These are phyloP conservation scores for Euphorbia schlechtendalii DNA, from an alignment of 441 rosid species.

Conservation along the genomic window DNA sequence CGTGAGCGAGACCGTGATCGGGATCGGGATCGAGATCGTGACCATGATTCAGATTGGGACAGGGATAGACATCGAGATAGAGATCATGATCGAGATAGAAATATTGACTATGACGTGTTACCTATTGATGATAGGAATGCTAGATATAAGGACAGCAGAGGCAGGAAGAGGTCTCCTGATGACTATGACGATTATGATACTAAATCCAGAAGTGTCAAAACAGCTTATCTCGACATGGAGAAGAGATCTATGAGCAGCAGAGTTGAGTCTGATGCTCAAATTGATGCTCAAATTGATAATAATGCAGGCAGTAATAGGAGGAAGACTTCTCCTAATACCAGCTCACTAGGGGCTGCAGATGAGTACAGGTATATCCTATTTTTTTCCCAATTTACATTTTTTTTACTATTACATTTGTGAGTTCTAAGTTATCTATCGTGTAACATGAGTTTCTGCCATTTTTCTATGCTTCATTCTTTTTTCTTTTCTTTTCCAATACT, in stretches of 20 bases:
- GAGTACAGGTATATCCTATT: constrained; percentile 54
- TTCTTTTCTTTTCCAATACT: no score
- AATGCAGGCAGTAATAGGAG: constrained; percentile 30
- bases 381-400: neutral
- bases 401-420: neutral
- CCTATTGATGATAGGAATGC: constrained; percentile 47
- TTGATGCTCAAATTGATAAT: constrained; percentile 34
- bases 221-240: constrained; percentile 38
- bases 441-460: neutral
- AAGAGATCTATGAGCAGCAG: constrained; percentile 39
- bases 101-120: constrained; percentile 36
- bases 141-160: constrained; percentile 60
- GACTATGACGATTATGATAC: constrained; percentile 53
- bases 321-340: constrained; percentile 50
- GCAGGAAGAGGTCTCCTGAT: constrained; percentile 69
- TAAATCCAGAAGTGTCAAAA: constrained; percentile 41
- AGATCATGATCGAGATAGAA: constrained; percentile 36
- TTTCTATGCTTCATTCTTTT: neutral
- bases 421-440: neutral
- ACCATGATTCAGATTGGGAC: constrained; percentile 24
- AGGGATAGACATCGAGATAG: constrained; percentile 29
- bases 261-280: constrained; percentile 53
- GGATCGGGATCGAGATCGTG: constrained; percentile 29
- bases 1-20: constrained; percentile 31
- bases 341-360: constrained; percentile 55